Evolutionary conservation across 2,329 filamentous ascomycete species (phyloP), one percentile per base, ranked within the genome.

Genomic region (Stagonosporopsis rhizophila): DNA sequence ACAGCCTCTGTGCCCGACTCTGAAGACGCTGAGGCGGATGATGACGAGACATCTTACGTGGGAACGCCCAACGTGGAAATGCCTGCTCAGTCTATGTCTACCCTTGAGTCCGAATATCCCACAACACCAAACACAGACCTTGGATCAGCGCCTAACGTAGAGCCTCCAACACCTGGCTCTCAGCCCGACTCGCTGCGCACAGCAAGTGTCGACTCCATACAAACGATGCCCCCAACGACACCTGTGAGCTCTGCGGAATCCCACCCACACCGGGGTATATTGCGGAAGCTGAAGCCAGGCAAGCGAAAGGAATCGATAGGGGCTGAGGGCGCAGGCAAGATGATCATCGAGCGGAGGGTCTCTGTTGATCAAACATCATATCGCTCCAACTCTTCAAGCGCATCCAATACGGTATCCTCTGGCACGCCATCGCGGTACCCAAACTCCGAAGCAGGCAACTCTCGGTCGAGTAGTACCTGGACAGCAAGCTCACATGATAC

Each of bases 401-500:
- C 65, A 17, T 56, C 53, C 53, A 56, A 52, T 54, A 70, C 57
- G 6, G 58, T 58, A 51, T 73, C 66, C 25, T 59, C 61, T 48
- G 60, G 62, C 52, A 60, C 54, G 51, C 60, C 58, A 40, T 66
- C 63, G 8, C 38, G 39, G 17, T 56, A 51, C 32, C 41, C 58
- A 2, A 11, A 47, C 14, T 60, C 63, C 11, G 56, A 59, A 8
- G 15, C 45, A 17, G 57, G 52, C 20, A 56, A 61, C 15, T 69
- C 67, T 14, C 53, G 56, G 11, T 65, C 66, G 11, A 71, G 64
- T 39, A 70, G 67, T 37, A 70, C 73, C n/a, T 80, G 77, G 77
- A 74, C 67, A 34, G 69, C 75, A 28, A 78, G 75, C 44, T 69
- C 71, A n/a, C 75, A 70, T 40, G 77, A 79, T 50, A 76, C 65